Conservation (phyloP, 2,329 filamentous ascomycete species). For the Diaporthe citri region DNA sequence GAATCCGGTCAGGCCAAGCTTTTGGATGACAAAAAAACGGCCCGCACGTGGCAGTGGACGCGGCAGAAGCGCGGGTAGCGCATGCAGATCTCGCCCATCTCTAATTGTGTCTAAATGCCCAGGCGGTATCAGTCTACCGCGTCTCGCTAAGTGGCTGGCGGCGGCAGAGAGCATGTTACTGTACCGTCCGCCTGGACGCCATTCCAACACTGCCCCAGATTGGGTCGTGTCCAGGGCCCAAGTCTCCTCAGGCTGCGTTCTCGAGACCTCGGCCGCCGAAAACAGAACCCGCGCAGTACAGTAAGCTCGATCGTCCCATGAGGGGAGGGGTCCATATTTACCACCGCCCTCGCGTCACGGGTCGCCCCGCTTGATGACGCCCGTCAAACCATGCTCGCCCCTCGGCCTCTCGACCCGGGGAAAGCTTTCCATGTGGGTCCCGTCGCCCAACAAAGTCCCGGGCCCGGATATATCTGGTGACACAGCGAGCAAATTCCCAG, state of each 20-base stretch:
- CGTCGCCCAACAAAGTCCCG: conserved; percentile 22
- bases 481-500: conserved; percentile 19
- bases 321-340: conserved; percentile 19
- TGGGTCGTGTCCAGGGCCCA: no score
- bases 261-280: not conserved
- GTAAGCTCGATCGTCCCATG: conserved; percentile 12
- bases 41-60: conserved; percentile 30
- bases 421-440: conserved; percentile 15
- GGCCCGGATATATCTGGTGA: conserved; percentile 23
- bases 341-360: conserved; percentile 8
- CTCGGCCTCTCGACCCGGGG: conserved; percentile 15
- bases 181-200: not conserved
- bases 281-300: not conserved
- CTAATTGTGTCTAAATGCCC: not conserved
- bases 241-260: not conserved
- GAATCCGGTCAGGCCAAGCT: conserved; percentile 27
- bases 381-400: conserved; percentile 4
- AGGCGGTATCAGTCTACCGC: not conserved
- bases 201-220: not conserved
- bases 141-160: not conserved
- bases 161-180: not conserved
- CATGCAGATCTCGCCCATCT: conserved; percentile 17
- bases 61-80: conserved; percentile 25
- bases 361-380: conserved; percentile 23
- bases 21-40: conserved; percentile 26